Evolutionary conservation across 306 rosid genomes (phyloP), one percentile per base, ranked within the genome.

Genomic region (Gastrolobium bilobum): DNA sequence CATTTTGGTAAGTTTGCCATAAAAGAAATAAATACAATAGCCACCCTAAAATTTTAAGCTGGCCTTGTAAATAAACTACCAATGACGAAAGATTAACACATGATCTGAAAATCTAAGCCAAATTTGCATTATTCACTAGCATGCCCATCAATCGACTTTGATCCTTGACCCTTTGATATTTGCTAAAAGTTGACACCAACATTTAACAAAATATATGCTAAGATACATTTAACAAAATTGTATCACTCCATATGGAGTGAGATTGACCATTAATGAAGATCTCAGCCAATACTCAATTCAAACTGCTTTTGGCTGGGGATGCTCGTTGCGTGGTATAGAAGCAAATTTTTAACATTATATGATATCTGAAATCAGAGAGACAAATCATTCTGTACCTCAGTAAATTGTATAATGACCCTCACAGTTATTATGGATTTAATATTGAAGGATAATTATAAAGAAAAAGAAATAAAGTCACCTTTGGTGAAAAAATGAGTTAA

Each of bases 341-440:
- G 46, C 31, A 34, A 44, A 3, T n/a, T 59, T 83, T 57, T 46
- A 7, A 44, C 56, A 38, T 3, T 47, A 9, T 30, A 26, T 4
- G 48, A 38, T 10, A 67, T 79, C 85, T 79, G 73, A 71, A 71
- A 67, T 54, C 38, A n/a, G n/a, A 59, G 63, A 46, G 58, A 75
- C 47, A 59, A 72, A 53, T 13, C 39, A 66, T 31, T 15, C 1
- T 43, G 31, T 35, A 48, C 35, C 54, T 44, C 50, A 34, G 53
- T n/a, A 53, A 50, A 37, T 73, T 34, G 59, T n/a, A n/a, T n/a
- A n/a, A n/a, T n/a, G n/a, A n/a, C n/a, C n/a, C n/a, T n/a, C n/a
- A n/a, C n/a, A n/a, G n/a, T n/a, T n/a, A n/a, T n/a, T n/a, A n/a
- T n/a, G n/a, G n/a, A n/a, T n/a, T n/a, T n/a, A n/a, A n/a, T n/a